These are phyloP conservation scores for Cenchrus fungigraminus DNA, from an alignment of 176 grass and related monocot species.

Conservation along the genomic window DNA sequence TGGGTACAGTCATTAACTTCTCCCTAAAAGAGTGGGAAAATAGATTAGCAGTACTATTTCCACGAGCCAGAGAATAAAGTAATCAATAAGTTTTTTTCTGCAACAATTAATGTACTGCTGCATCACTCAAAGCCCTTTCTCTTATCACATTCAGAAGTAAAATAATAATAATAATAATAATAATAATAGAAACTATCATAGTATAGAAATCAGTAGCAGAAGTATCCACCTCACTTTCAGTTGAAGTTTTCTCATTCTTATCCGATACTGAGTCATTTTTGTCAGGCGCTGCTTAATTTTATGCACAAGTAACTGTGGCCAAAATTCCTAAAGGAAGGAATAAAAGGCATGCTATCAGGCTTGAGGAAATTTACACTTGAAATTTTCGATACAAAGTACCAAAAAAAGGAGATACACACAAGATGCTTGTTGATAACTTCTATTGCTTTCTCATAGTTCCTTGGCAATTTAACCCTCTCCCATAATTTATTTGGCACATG, in stretches of 20 bases:
- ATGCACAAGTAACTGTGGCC: constrained; percentile 94
- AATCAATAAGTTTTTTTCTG: background rate
- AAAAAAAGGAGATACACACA: constrained; percentile 44
- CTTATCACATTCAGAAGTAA: background rate
- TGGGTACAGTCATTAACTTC: constrained; percentile 85
- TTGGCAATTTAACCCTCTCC: constrained; percentile 88
- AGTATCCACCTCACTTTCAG: constrained; percentile 87
- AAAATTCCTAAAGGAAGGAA: constrained; percentile 68
- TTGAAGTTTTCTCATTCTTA: constrained; percentile 92
- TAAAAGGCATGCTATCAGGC: background rate
- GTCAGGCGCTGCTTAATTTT: constrained; percentile 91
- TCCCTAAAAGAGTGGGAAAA: constrained; percentile 53
- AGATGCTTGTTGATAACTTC: constrained; percentile 83
- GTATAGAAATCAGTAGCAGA: background rate
- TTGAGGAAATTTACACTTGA: background rate
- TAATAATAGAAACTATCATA: background rate
- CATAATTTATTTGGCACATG: constrained; percentile 94
- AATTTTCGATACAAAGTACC: background rate
- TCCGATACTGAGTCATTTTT: constrained; percentile 97
- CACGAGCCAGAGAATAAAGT: background rate
- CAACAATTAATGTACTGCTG: background rate
- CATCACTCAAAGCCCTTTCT: background rate
- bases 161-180: no score
- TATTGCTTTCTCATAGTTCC: constrained; percentile 88
- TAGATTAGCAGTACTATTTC: constrained; percentile 24